phyloP scores from a whole-genome alignment of 495 filamentous ascomycete genomes.

The Articulospora tetracladia region DNA sequence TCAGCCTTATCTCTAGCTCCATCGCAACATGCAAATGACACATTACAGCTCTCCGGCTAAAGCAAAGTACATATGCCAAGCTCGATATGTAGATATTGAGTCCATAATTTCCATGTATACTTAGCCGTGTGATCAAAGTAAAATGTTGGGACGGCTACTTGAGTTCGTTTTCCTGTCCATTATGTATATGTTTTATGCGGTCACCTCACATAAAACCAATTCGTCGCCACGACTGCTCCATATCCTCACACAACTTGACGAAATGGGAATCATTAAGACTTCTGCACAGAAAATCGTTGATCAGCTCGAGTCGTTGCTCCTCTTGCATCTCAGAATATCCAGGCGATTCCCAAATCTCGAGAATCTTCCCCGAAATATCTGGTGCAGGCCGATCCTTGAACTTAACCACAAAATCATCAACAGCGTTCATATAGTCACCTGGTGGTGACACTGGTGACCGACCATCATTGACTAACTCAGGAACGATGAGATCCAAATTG shows the following conservation, averaged over 20 bases:
- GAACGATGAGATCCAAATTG: not conserved
- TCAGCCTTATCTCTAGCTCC: no score
- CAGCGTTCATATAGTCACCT: conserved; percentile 13
- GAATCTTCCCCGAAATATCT: not conserved
- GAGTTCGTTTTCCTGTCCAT: no score
- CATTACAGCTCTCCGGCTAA: not conserved
- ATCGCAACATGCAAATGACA: not conserved
- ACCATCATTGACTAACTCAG: not conserved
- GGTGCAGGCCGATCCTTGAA: conserved; percentile 16
- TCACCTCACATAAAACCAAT: conserved; percentile 23
- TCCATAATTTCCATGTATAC: no score
- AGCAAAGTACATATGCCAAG: not conserved
- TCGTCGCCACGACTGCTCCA: conserved; percentile 35
- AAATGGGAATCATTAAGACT: conserved; percentile 39
- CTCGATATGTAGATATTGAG: not conserved
- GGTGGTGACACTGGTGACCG: conserved; percentile 9
- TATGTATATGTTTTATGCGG: no score
- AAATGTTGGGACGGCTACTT: no score
- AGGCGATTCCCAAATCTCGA: conserved; percentile 22
- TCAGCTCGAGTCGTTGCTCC: conserved; percentile 29
- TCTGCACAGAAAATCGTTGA: conserved; percentile 39
- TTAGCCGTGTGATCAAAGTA: no score
- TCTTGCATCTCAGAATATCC: conserved; percentile 29
- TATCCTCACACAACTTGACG: conserved; percentile 36
- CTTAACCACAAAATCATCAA: conserved; percentile 21